Evolutionary conservation across 164 flowering plant genomes (phyloP).

Genomic region (Piper betle): DNA sequence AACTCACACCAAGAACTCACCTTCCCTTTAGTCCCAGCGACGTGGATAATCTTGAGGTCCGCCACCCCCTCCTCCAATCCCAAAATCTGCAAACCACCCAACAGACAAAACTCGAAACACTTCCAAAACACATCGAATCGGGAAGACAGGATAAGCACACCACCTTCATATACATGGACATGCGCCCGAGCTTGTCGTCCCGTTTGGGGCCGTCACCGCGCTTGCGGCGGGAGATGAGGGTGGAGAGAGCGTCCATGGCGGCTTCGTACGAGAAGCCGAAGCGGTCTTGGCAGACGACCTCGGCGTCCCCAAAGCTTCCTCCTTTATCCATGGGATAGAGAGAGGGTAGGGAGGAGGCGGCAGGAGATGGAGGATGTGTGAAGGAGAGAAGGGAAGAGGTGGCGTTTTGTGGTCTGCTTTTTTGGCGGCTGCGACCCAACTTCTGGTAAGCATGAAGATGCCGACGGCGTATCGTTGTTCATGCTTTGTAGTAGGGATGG

Average conservation of each 20-base stretch:
- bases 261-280: conserved; percentile 49
- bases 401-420: neutral
- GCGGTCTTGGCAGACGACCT: conserved; percentile 13
- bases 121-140: neutral
- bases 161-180: conserved; percentile 63
- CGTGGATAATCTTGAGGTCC: conserved; percentile 49
- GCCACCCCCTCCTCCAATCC: conserved; percentile 36
- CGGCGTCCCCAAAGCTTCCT: conserved; percentile 16
- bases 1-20: conserved; percentile 11
- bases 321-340: conserved; percentile 17
- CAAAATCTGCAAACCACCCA: conserved; percentile 27
- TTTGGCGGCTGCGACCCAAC: neutral
- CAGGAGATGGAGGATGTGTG: neutral
- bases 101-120: neutral
- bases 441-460: too few relatives aligned
- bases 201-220: conserved; percentile 34
- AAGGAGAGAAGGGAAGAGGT: neutral
- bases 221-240: conserved; percentile 51
- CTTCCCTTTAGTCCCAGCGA: conserved; percentile 82
- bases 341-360: neutral
- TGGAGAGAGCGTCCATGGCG: conserved; percentile 89
- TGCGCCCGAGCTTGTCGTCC: conserved; percentile 46
- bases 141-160: neutral
- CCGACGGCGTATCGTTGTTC: too few relatives aligned
- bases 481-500: too few relatives aligned